A percentile compares a stretch with the other conserved stretches of the same genome.
These are phyloP conservation scores for Juglanconis sp. DNA, from an alignment of 2,329 filamentous ascomycete genomes.

Conservation along the genomic window DNA sequence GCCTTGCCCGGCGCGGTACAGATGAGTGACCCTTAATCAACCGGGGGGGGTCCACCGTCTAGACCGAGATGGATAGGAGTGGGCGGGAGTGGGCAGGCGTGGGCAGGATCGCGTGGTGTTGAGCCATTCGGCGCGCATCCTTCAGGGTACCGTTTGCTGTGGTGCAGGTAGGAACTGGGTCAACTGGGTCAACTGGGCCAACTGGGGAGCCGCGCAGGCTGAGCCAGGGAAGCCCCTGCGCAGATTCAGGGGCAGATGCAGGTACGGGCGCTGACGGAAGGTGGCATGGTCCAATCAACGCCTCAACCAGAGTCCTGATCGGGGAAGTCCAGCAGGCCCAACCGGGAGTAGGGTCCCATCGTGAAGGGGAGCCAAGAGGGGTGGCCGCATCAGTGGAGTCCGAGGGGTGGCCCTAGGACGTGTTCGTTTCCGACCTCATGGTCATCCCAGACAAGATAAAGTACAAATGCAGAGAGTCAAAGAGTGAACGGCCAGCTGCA, in stretches of 20 bases:
- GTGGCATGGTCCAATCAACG: conserved; percentile 14
- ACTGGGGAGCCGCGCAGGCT: conserved; percentile 3
- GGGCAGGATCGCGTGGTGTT: conserved; percentile 6
- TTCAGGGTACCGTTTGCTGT: conserved; percentile 4
- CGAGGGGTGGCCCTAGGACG: conserved; percentile 12
- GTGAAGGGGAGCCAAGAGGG: not conserved
- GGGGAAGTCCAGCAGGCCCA: not conserved
- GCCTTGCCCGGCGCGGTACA: conserved; percentile 13
- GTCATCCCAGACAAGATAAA: not conserved
- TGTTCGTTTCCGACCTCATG: not conserved
- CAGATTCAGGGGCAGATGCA: conserved; percentile 18
- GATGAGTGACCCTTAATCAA: conserved; percentile 16
- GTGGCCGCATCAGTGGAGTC: not conserved
- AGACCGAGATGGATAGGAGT: not conserved
- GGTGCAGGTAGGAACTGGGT: not conserved
- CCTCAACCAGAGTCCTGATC: not conserved
- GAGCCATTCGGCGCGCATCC: conserved; percentile 6
- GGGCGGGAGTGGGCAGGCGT: not conserved
- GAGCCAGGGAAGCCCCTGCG: conserved; percentile 8
- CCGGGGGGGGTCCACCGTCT: conserved; percentile 8
- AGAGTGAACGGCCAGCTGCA: no score
- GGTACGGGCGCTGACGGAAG: conserved; percentile 12
- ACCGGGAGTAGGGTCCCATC: conserved; percentile 4
- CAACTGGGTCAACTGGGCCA: no score
- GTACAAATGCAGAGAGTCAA: no score